Evolutionary conservation across 306 rosid species (phyloP).

Genomic region (Alnus glutinosa): DNA sequence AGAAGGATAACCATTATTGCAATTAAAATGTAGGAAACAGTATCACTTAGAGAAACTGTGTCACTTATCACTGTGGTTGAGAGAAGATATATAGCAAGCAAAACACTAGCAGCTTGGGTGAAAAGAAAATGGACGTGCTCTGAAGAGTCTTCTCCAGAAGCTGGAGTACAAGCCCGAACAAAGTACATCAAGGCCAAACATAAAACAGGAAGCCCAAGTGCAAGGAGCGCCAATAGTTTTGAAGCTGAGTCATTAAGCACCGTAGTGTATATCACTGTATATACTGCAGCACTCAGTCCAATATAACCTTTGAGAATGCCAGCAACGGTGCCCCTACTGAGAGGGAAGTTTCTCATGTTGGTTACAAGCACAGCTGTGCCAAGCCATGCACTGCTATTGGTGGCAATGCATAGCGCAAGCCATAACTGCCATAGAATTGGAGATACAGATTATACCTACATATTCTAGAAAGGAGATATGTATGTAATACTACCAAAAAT

Average conservation of each 20-base stretch:
- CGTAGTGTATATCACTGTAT: slow-evolving; percentile 62
- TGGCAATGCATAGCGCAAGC: slow-evolving; percentile 62
- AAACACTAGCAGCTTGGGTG: slow-evolving; percentile 67
- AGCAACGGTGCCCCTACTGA: slow-evolving; percentile 74
- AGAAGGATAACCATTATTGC: slow-evolving; percentile 66
- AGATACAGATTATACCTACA: slow-evolving; percentile 18
- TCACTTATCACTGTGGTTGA: slow-evolving; percentile 39
- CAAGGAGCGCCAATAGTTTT: slow-evolving; percentile 57
- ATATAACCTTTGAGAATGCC: slow-evolving; percentile 88
- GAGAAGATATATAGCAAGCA: slow-evolving; percentile 69
- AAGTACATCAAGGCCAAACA: slow-evolving; percentile 72
- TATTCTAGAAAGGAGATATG: slow-evolving; percentile 10
- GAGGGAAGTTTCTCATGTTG: slow-evolving; percentile 97
- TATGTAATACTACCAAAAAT: background rate
- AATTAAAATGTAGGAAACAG: slow-evolving; percentile 51
- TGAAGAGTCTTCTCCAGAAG: slow-evolving; percentile 84
- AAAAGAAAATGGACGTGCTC: slow-evolving; percentile 65
- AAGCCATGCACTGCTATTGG: slow-evolving; percentile 73
- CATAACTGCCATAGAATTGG: slow-evolving; percentile 56
- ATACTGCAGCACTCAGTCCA: slow-evolving; percentile 80
- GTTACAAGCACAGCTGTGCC: slow-evolving; percentile 79
- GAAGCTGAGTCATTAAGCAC: slow-evolving; percentile 55
- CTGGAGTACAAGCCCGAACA: slow-evolving; percentile 72
- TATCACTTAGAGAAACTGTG: slow-evolving; percentile 43
- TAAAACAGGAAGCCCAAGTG: slow-evolving; percentile 57